Percentiles rank a stretch among this genome's conserved stretches.
These are phyloP conservation scores for Phlebiopsis gigantea DNA, from an alignment of 768 basidiomycete genomes.

Conservation along the genomic window DNA sequence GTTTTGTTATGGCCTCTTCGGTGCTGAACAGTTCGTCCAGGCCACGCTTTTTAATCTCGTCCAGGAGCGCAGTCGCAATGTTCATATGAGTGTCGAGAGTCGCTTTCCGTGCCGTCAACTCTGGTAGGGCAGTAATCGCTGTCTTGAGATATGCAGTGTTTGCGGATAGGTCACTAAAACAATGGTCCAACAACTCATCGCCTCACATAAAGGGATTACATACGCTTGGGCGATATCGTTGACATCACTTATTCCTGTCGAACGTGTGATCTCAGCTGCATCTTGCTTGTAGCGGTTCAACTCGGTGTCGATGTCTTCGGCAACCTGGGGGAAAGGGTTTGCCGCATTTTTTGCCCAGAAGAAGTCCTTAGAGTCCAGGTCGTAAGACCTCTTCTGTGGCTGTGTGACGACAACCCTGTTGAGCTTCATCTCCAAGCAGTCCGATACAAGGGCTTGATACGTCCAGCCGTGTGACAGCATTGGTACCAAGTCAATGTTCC, in stretches of 20 bases:
- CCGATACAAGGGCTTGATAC: slow-evolving; percentile 96
- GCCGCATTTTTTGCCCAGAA: slow-evolving; percentile 98
- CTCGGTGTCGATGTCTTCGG: slow-evolving; percentile 93
- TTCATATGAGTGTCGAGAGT: slow-evolving; percentile 99
- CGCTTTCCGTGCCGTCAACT: slow-evolving; percentile 93
- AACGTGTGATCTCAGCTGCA: slow-evolving; percentile 93
- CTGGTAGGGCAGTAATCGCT: slow-evolving; percentile 94
- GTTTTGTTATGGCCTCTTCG: slow-evolving; percentile 87
- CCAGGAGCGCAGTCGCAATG: slow-evolving; percentile 90
- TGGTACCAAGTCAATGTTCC: slow-evolving; percentile 91
- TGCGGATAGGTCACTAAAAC: slow-evolving; percentile 72
- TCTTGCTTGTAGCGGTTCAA: slow-evolving; percentile 92
- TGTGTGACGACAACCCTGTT: slow-evolving; percentile 86
- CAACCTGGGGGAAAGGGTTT: slow-evolving; percentile 96
- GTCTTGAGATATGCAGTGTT: slow-evolving; percentile 95
- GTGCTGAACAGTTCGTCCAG: slow-evolving; percentile 96
- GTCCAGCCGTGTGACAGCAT: slow-evolving; percentile 98
- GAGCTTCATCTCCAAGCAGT: slow-evolving; percentile 94
- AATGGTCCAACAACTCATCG: background rate
- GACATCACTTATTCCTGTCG: slow-evolving; percentile 93
- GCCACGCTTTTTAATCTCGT: slow-evolving; percentile 92
- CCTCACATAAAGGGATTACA: slow-evolving; percentile 23
- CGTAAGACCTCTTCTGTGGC: slow-evolving; percentile 80
- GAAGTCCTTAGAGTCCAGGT: slow-evolving; percentile 97
- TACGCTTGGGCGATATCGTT: slow-evolving; percentile 93